Percentiles rank a stretch among this genome's conserved stretches.
Conservation (phyloP, 2,329 filamentous ascomycete genomes). For the Nigrospora oryzae region DNA sequence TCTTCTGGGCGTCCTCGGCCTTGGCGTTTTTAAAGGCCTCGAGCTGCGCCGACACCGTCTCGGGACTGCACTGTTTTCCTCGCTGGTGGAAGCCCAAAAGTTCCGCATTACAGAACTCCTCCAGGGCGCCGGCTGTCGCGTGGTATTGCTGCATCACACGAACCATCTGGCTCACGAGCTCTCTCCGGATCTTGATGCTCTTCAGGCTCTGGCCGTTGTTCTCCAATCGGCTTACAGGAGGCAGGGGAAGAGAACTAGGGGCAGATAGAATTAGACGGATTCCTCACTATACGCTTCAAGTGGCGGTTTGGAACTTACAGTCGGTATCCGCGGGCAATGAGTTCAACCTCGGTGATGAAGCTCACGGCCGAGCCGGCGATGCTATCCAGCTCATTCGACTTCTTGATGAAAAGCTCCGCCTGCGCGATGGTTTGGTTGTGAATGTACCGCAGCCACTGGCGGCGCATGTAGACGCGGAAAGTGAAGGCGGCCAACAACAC, state of each 20-base stretch:
- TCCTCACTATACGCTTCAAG: background rate
- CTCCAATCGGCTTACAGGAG: conserved; percentile 87
- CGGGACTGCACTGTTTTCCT: conserved; percentile 40
- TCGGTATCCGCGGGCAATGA: conserved; percentile 23
- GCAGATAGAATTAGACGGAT: conserved; percentile 6
- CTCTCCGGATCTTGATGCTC: conserved; percentile 71
- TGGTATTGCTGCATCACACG: conserved; percentile 65
- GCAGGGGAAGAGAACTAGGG: conserved; percentile 72
- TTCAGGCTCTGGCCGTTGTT: conserved; percentile 70
- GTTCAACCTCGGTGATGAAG: conserved; percentile 24
- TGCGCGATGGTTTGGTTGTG: conserved; percentile 19
- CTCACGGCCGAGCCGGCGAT: conserved; percentile 23
- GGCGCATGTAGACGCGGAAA: conserved; percentile 18
- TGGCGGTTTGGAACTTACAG: conserved; percentile 13
- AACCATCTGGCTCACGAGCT: conserved; percentile 61
- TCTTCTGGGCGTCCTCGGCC: conserved; percentile 67
- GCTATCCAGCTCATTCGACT: conserved; percentile 20
- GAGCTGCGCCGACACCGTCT: background rate
- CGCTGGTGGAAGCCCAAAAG: conserved; percentile 47
- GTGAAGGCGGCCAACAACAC: conserved; percentile 10
- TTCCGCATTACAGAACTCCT: conserved; percentile 65
- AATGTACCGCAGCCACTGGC: conserved; percentile 19
- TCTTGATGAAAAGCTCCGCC: conserved; percentile 17
- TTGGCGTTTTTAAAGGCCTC: conserved; percentile 54
- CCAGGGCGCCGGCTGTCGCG: conserved; percentile 59